Evolutionary conservation across 2,329 filamentous ascomycete genomes (phyloP).

Genomic region (Fusarium subtropicale): DNA sequence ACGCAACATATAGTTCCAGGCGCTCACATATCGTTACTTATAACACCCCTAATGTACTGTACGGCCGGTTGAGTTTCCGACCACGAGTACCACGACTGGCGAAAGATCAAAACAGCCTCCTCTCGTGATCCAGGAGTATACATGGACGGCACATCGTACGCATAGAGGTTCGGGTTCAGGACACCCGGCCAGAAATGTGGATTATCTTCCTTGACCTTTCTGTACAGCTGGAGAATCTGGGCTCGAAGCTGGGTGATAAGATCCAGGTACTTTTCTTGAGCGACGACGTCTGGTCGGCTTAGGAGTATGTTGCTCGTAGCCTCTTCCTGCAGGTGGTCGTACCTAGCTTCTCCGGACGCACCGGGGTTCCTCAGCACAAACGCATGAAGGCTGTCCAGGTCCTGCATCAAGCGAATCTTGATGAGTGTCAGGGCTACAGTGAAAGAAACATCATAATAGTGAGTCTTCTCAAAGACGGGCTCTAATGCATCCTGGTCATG

Average conservation of each 20-base stretch:
- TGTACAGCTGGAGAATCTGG: constrained; percentile 6
- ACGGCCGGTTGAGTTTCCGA: constrained; percentile 20
- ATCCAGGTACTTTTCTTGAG: background rate
- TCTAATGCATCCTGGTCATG: constrained; percentile 14
- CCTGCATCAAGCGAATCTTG: constrained; percentile 23
- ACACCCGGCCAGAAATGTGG: constrained; percentile 21
- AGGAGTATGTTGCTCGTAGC: constrained; percentile 21
- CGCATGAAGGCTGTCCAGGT: background rate
- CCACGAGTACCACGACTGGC: constrained; percentile 23
- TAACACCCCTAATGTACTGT: background rate
- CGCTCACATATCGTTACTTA: background rate
- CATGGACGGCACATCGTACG: background rate
- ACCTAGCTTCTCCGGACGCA: background rate
- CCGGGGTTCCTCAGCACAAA: background rate
- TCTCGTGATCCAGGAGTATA: constrained; percentile 5
- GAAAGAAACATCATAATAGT: background rate
- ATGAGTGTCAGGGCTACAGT: constrained; percentile 15
- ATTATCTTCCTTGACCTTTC: constrained; percentile 10
- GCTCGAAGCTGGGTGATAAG: background rate
- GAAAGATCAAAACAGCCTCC: constrained; percentile 26
- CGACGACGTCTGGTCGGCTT: constrained; percentile 1
- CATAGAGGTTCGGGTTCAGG: constrained; percentile 6
- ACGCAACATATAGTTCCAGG: background rate
- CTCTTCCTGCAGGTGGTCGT: constrained; percentile 10
- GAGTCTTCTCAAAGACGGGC: background rate